Base-by-base conservation (phyloP, 768 basidiomycete species). In the Mycena epipterygia region DNA sequence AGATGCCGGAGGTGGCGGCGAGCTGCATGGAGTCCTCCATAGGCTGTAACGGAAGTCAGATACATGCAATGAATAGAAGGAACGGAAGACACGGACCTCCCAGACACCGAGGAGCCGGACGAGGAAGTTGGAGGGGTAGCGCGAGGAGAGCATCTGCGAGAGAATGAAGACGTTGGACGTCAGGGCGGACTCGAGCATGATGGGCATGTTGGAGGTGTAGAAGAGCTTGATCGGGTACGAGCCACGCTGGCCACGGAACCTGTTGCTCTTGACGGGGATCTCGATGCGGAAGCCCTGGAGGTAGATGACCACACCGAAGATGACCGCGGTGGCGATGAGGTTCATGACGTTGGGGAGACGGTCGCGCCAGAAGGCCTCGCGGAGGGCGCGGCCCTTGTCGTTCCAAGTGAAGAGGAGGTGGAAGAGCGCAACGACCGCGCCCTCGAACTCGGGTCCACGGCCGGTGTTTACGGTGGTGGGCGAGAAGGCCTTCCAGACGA, bases 401-500 rank as follows among this genome's bases (percentile, higher is more conserved):
- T 97, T 93, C 95, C 96, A 97, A 13, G 97, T 98, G 86, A 99
- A 98, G 67, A 98, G 84, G 60, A 98, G 89, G 79, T 99, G 98
- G 95, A 99, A 98, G 64, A 99, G 88, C 1, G 97, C 92, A 74
- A 98, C 94, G 74, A 99, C 86, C 41, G 97, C 98, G 70, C 98
- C 98, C 78, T 99, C 97, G 74, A 99, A 99, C 81, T 99, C 98
- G 60, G 97, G 94, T 3, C 97, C 97, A 72, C 97, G 94, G 42
- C 97, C 98, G 33, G 96, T 98, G 89, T 99, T 99, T 83, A 99
- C 84, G 52, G 98, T 98, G 25, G 96, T 99, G 13, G 98, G 98
- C 1, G 95, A 97, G 85, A 99, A 99, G 2, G 97, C 98, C 79
- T 99, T 99, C 97, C 97, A 99, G 79, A 99, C 91, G 84, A 99